These are phyloP conservation scores for Solanum pinnatisectum DNA, from an alignment of 257 asterid genomes.

Conservation along the genomic window DNA sequence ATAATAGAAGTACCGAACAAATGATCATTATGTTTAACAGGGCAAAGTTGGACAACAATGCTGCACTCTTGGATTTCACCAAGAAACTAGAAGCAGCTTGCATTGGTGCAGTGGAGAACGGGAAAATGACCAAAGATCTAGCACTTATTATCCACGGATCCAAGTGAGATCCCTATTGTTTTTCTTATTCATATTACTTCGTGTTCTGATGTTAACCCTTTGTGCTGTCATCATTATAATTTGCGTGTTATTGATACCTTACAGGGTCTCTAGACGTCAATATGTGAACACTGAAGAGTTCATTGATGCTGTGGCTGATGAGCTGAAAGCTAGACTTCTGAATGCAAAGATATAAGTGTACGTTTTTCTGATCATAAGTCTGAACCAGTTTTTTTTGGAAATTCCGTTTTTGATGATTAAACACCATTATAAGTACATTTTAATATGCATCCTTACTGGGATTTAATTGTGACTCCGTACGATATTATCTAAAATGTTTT, in stretches of 20 bases:
- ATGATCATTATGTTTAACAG: conserved; percentile 16
- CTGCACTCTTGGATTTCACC: conserved; percentile 74
- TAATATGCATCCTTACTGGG: too few relatives aligned
- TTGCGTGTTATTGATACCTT: background rate
- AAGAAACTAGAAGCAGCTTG: conserved; percentile 95
- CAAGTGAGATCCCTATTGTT: conserved; percentile 39
- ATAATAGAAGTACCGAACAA: background rate
- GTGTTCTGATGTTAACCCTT: background rate
- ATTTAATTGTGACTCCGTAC: too few relatives aligned
- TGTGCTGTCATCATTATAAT: background rate
- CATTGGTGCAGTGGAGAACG: conserved; percentile 78
- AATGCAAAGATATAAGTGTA: conserved; percentile 22
- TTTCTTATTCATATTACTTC: background rate
- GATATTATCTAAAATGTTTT: too few relatives aligned
- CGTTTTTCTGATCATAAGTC: background rate
- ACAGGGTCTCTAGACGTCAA: conserved; percentile 55
- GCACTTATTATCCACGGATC: conserved; percentile 93
- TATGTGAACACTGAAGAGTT: conserved; percentile 88
- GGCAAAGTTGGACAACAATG: conserved; percentile 85
- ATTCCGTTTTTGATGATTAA: too few relatives aligned
- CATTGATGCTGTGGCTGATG: conserved; percentile 87
- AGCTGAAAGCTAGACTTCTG: conserved; percentile 69
- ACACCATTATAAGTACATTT: too few relatives aligned
- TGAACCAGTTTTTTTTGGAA: background rate
- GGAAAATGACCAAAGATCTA: conserved; percentile 98